These are phyloP conservation scores for Litchi chinensis DNA, from an alignment of 345 rosid genomes.

Conservation along the genomic window DNA sequence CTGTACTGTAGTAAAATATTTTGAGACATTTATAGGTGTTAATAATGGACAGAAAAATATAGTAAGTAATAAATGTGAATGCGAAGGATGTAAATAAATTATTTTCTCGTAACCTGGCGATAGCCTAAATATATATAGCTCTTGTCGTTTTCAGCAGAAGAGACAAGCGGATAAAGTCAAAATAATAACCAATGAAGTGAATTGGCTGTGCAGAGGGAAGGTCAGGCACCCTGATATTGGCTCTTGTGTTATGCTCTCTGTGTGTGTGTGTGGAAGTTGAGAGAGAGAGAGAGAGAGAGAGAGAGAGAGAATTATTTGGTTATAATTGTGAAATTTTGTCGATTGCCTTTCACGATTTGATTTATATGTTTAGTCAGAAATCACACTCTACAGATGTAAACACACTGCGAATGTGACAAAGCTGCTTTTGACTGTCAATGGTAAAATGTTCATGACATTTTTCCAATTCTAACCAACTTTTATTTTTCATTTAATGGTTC, in stretches of 20 bases:
- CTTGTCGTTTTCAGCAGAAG: constrained; percentile 1
- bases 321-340: neutral
- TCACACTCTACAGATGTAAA: neutral
- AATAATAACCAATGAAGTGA: neutral
- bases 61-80: too few relatives aligned
- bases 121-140: neutral
- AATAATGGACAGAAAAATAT: too few relatives aligned
- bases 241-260: neutral
- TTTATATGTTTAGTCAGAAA: neutral
- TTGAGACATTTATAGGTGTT: too few relatives aligned
- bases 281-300: neutral
- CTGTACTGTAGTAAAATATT: too few relatives aligned
- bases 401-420: neutral
- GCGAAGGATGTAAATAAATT: too few relatives aligned
- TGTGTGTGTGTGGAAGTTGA: neutral
- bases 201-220: neutral
- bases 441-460: too few relatives aligned
- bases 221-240: neutral
- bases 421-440: too few relatives aligned
- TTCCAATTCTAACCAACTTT: too few relatives aligned
- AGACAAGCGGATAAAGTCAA: neutral
- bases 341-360: neutral
- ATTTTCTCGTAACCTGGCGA: neutral
- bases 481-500: too few relatives aligned
- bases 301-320: neutral